Conservation (phyloP, 108 stramenopile genomes). For the Skeletonema grethae region DNA sequence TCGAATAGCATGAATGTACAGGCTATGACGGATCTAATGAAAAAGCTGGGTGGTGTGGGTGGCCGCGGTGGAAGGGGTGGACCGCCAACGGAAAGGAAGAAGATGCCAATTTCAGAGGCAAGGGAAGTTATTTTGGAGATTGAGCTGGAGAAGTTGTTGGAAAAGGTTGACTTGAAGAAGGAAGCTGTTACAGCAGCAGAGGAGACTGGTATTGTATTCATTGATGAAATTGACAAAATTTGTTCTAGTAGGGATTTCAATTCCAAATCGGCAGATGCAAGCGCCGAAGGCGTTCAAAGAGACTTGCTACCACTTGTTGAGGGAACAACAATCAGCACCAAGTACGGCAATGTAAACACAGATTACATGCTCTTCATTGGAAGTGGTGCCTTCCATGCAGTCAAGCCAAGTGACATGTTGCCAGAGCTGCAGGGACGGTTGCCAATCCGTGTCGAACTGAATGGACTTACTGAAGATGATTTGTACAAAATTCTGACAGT, state of each 20-base stretch:
- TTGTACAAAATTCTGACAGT: slow-evolving; percentile 98
- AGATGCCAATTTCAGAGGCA: slow-evolving; percentile 89
- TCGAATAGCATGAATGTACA: slow-evolving; percentile 63
- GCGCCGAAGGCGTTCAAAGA: slow-evolving; percentile 98
- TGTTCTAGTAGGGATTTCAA: slow-evolving; percentile 82
- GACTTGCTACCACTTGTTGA: slow-evolving; percentile 98
- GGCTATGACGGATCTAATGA: slow-evolving; percentile 75
- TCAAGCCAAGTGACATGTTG: slow-evolving; percentile 97
- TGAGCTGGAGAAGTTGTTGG: slow-evolving; percentile 93
- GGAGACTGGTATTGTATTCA: slow-evolving; percentile 98
- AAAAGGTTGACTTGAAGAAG: slow-evolving; percentile 89
- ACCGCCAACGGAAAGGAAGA: slow-evolving; percentile 75
- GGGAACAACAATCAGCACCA: slow-evolving; percentile 96
- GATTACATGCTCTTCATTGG: slow-evolving; percentile 98
- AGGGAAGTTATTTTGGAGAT: slow-evolving; percentile 89
- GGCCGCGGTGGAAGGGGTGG: slow-evolving; percentile 52
- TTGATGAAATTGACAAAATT: slow-evolving; percentile 99
- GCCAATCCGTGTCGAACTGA: slow-evolving; percentile 98
- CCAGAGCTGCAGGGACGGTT: slow-evolving; percentile 98
- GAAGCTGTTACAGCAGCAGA: slow-evolving; percentile 95
- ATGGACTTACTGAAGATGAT: slow-evolving; percentile 97
- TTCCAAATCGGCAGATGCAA: slow-evolving; percentile 92
- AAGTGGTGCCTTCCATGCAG: slow-evolving; percentile 91
- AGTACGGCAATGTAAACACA: slow-evolving; percentile 98
- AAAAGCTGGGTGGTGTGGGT: slow-evolving; percentile 49